Evolutionary conservation across 805 yeast species (phyloP).

Genomic region (Metschnikowia orientalis): DNA sequence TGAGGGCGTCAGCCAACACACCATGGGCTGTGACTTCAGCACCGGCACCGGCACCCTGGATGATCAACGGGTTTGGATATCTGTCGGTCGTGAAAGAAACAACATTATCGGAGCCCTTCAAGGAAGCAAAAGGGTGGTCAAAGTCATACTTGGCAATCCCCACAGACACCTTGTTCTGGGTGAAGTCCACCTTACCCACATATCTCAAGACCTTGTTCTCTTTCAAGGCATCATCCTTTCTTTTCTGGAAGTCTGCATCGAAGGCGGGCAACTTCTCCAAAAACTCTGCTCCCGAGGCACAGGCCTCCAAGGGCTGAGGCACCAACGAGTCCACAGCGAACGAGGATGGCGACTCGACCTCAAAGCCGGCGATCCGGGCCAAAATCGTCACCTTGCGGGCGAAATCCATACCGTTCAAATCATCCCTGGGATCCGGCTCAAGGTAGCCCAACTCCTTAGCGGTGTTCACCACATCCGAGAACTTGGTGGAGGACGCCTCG

Average conservation of each 20-base stretch:
- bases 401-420: constrained; percentile 94
- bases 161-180: constrained; percentile 66
- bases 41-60: constrained; percentile 98
- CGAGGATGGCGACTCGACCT: constrained; percentile 81
- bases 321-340: constrained; percentile 93
- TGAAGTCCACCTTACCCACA: constrained; percentile 85
- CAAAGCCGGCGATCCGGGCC: constrained; percentile 86
- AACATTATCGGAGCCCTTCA: constrained; percentile 95
- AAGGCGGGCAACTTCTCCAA: constrained; percentile 74
- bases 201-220: constrained; percentile 88
- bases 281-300: constrained; percentile 71
- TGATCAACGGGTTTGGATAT: constrained; percentile 85
- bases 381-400: constrained; percentile 97
- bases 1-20: constrained; percentile 88
- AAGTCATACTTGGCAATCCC: constrained; percentile 83
- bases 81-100: constrained; percentile 88
- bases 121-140: constrained; percentile 92
- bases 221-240: constrained; percentile 75
- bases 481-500: constrained; percentile 56
- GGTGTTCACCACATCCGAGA: constrained; percentile 82
- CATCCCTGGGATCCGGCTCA: constrained; percentile 99
- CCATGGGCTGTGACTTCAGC: constrained; percentile 71
- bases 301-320: constrained; percentile 77
- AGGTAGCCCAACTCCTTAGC: constrained; percentile 94
- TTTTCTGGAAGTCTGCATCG: constrained; percentile 71